Conservation (phyloP, 1,284 basidiomycete genomes). For the Austropuccinia psidii region DNA sequence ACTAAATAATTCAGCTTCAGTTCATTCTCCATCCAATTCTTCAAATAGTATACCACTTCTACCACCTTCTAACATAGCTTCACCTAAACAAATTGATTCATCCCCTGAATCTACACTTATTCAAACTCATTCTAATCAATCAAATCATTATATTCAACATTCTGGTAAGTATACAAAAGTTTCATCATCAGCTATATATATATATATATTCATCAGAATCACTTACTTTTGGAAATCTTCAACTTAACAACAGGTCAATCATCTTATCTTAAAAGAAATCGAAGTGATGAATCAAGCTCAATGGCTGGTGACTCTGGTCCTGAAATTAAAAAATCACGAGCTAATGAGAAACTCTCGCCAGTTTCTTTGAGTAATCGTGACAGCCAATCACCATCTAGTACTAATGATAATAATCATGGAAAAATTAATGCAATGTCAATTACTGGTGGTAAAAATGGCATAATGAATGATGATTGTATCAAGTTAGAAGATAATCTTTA, state of each 20-base stretch:
- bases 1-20: neutral
- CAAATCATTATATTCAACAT: neutral
- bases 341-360: neutral
- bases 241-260: neutral
- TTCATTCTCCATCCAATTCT: conserved; percentile 6
- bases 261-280: neutral
- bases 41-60: conserved; percentile 1
- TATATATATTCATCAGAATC: neutral
- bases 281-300: conserved; percentile 8
- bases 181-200: neutral
- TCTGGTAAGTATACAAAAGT: neutral
- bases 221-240: neutral
- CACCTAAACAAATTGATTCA: neutral
- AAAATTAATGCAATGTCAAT: neutral
- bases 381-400: neutral
- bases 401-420: too few relatives aligned
- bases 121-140: neutral
- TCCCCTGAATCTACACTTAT: neutral
- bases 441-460: neutral
- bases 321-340: neutral
- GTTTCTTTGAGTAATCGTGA: neutral
- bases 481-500: neutral
- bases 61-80: conserved; percentile 5
- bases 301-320: neutral
- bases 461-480: conserved; percentile 2